Evolutionary conservation across 805 yeast species (phyloP), one percentile per base, ranked within the genome.

Genomic region (Torulaspora franciscae): DNA sequence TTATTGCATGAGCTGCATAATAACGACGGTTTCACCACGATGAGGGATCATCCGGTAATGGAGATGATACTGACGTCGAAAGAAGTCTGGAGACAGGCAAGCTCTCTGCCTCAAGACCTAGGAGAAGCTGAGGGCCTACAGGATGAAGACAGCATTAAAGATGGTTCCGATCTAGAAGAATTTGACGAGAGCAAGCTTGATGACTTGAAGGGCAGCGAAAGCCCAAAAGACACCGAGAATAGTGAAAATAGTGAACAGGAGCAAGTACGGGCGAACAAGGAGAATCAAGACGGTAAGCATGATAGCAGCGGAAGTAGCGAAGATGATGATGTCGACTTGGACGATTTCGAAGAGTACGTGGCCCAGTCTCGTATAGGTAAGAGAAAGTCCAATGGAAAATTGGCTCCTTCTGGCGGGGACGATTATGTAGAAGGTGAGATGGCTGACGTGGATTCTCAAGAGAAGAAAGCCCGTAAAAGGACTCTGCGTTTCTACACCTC

Each of bases 401-500:
- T 47, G 33, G 34, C 44, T 4, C 41, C 37, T 25, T 40, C 45
- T 30, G 51, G 55, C 11, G 58, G 59, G 5, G 75, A 73, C 48
- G 93, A 84, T 62, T 82, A 70, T 58, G 73, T 79, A n/a, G 95
- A 88, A 58, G 72, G 80, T 24, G 79, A 75, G 27, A 75, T 85
- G 35, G 95, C 85, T 40, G 93, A 80, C 23, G 81, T 88, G 38
- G 98, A 93, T 66, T 74, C 76, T 36, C 95, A 87, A 59, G 98
- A 89, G 47, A 91, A 90, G 70, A 78, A 76, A 47, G 77, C 81
- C 15, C 80, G 95, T 56, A 85, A 83, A 71, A 79, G 79, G 61
- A 76, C 95, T 2, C 77, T 93, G 57, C 81, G 98, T 49, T 93
- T 93, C 80, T 93, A 93, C 74, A 93, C 99, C 1, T 86, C 98